phyloP scores from a whole-genome alignment of 2,329 filamentous ascomycete genomes.

The Neofusicoccum sp. region DNA sequence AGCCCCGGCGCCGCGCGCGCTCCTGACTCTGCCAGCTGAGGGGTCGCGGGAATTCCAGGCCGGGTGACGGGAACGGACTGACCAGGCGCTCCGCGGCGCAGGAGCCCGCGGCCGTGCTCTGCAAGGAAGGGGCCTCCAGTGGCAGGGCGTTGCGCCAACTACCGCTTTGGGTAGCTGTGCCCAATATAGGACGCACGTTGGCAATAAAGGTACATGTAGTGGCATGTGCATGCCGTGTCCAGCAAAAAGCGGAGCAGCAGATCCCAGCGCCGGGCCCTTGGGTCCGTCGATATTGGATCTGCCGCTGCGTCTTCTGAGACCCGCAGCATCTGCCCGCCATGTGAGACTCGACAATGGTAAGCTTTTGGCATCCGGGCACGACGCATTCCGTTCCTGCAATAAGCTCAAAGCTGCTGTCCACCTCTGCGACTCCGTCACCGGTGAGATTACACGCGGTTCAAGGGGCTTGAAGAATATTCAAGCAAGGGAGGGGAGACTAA shows the following conservation, averaged over 20 bases:
- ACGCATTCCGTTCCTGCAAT: not conserved
- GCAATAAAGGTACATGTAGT: slow-evolving; percentile 8
- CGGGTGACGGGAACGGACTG: slow-evolving; percentile 4
- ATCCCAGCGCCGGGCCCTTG: slow-evolving; percentile 2
- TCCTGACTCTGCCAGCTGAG: not conserved
- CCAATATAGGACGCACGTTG: slow-evolving; percentile 5
- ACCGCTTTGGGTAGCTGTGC: not conserved
- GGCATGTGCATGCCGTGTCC: slow-evolving; percentile 1
- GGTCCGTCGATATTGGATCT: not conserved
- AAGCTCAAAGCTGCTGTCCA: too few species aligned
- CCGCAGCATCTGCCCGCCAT: not conserved
- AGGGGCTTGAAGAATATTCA: not conserved
- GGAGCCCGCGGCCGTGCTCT: not conserved
- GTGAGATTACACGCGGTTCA: not conserved
- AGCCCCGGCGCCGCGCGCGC: not conserved
- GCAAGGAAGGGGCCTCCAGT: not conserved
- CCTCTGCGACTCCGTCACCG: not conserved
- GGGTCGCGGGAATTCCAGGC: slow-evolving; percentile 11
- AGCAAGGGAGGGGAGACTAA: not conserved
- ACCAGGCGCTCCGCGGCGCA: not conserved
- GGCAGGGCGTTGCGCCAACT: not conserved
- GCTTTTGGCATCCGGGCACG: not conserved
- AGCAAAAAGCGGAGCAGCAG: slow-evolving; percentile 8
- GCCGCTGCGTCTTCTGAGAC: not conserved
- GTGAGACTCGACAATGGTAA: not conserved